phyloP scores from a whole-genome alignment of 148 eudicot genomes.

The Vaccinium corymbosum region DNA sequence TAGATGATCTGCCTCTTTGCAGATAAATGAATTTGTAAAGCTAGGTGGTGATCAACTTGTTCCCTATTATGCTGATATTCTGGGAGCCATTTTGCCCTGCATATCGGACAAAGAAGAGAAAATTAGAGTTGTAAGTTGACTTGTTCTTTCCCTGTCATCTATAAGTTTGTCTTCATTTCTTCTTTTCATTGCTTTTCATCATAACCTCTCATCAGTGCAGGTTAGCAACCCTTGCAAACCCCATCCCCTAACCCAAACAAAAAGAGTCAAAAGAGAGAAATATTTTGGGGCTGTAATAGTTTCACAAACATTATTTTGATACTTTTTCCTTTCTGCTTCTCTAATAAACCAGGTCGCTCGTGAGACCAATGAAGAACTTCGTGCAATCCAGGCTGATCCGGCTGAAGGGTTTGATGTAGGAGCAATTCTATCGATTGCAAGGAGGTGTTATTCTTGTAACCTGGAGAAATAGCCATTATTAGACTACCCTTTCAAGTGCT shows the following conservation, averaged over 20 bases:
- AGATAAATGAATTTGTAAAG: constrained; percentile 97
- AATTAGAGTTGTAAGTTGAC: constrained; percentile 78
- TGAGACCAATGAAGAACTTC: constrained; percentile 96
- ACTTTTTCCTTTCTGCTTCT: neutral
- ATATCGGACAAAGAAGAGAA: constrained; percentile 98
- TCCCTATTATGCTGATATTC: constrained; percentile 92
- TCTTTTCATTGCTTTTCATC: neutral
- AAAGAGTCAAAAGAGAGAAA: neutral
- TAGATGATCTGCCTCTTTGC: constrained; percentile 26
- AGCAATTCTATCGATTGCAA: constrained; percentile 81
- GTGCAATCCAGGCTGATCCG: constrained; percentile 63
- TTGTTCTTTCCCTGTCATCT: neutral
- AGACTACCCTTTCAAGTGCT: neutral
- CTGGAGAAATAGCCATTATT: constrained; percentile 6
- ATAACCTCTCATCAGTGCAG: neutral
- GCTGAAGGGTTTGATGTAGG: constrained; percentile 93
- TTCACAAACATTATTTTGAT: neutral
- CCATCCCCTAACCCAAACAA: neutral
- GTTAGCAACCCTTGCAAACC: neutral
- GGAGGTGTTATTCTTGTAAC: constrained; percentile 44
- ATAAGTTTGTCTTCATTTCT: neutral
- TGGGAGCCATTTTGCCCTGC: constrained; percentile 93
- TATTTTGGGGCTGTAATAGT: neutral
- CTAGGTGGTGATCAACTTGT: constrained; percentile 95
- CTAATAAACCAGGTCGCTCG: constrained; percentile 66